A percentile compares a stretch with the other conserved stretches of the same genome.
phyloP scores from a whole-genome alignment of 805 yeast genomes.

The Cyberlindnera galapagoensis region DNA sequence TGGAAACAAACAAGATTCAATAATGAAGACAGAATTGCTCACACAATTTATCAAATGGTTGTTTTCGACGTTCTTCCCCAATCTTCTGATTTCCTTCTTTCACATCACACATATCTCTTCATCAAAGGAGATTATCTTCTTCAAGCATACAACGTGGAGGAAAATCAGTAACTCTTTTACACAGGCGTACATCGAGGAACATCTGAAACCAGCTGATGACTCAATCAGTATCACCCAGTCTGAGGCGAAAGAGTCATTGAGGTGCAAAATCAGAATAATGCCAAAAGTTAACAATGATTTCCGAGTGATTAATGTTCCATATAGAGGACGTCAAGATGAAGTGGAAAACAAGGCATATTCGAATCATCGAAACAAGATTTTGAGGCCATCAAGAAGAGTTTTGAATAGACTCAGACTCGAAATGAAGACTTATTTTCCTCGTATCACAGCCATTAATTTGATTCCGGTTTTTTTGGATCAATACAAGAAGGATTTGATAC shows the following conservation, averaged over 20 bases:
- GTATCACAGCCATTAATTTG: slow-evolving; percentile 38
- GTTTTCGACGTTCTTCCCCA: slow-evolving; percentile 38
- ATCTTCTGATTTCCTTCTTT: slow-evolving; percentile 48
- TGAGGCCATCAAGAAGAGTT: slow-evolving; percentile 39
- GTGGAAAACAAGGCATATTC: slow-evolving; percentile 29
- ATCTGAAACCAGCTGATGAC: slow-evolving; percentile 25
- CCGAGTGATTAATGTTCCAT: slow-evolving; percentile 54
- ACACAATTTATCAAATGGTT: slow-evolving; percentile 52
- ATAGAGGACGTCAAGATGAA: slow-evolving; percentile 28
- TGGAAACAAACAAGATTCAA: slow-evolving; percentile 36
- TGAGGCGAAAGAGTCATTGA: slow-evolving; percentile 16
- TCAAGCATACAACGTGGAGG: slow-evolving; percentile 55
- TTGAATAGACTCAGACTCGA: slow-evolving; percentile 28
- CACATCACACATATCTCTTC: slow-evolving; percentile 57
- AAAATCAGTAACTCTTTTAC: slow-evolving; percentile 35
- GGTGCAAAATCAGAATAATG: slow-evolving; percentile 38
- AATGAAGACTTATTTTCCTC: slow-evolving; percentile 23
- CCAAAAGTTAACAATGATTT: slow-evolving; percentile 56
- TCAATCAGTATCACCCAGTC: slow-evolving; percentile 13
- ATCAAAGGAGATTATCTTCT: slow-evolving; percentile 36
- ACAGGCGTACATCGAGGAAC: slow-evolving; percentile 32
- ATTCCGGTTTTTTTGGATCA: slow-evolving; percentile 32
- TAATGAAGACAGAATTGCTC: slow-evolving; percentile 31
- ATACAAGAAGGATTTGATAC: slow-evolving; percentile 29
- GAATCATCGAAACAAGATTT: slow-evolving; percentile 29